Conservation (phyloP, 768 basidiomycete species). For the Phanerochaete sordida region DNA sequence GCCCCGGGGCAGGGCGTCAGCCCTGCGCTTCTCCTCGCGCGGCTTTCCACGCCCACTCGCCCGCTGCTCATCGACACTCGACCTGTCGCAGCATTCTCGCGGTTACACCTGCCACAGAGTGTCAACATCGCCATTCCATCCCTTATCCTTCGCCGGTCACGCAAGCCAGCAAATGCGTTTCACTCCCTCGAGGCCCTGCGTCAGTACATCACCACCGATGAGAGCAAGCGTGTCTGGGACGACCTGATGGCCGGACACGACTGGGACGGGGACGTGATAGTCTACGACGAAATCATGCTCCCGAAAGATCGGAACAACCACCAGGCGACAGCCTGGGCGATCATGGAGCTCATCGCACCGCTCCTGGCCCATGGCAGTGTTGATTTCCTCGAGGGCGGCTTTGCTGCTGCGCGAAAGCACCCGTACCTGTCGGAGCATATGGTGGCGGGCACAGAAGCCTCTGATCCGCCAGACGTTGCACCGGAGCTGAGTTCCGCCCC, state of each 20-base stretch:
- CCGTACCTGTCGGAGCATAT: conserved; percentile 46
- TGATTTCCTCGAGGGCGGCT: conserved; percentile 72
- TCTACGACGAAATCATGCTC: conserved; percentile 81
- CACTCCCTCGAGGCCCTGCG: conserved; percentile 65
- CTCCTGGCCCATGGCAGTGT: conserved; percentile 53
- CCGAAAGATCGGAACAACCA: conserved; percentile 53
- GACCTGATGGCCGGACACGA: conserved; percentile 44
- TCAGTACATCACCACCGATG: conserved; percentile 79
- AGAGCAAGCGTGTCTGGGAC: conserved; percentile 73
- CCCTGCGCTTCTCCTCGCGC: conserved; percentile 43
- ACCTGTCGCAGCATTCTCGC: conserved; percentile 59
- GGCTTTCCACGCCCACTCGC: conserved; percentile 43
- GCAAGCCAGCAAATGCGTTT: conserved; percentile 67
- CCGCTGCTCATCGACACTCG: conserved; percentile 85
- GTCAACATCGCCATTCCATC: conserved; percentile 88
- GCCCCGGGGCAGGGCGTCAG: conserved; percentile 36
- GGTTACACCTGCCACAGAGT: conserved; percentile 62
- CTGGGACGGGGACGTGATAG: conserved; percentile 75
- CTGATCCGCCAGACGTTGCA: background rate
- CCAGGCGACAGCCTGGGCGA: conserved; percentile 62
- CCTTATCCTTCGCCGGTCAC: conserved; percentile 82
- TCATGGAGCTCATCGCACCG: conserved; percentile 60
- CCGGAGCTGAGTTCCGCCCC: conserved; percentile 3
- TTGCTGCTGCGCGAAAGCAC: conserved; percentile 58
- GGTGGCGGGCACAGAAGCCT: conserved; percentile 39